A percentile compares a stretch with the other conserved stretches of the same genome.
Conservation (phyloP, 805 yeast genomes). For the Wickerhamomyces alni region DNA sequence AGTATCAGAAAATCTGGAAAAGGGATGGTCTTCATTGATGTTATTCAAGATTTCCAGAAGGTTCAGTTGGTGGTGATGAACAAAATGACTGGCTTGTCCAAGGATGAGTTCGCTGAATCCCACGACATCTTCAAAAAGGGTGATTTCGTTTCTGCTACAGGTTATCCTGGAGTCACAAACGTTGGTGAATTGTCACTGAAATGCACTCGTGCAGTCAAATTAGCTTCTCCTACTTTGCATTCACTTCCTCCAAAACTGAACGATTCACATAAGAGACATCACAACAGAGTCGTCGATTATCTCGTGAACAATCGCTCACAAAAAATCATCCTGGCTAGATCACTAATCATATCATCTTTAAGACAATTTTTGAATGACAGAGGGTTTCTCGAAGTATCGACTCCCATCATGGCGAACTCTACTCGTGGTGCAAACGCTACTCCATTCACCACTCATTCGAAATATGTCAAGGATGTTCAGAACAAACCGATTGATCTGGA, state of each 20-base stretch:
- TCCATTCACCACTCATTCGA: constrained; percentile 63
- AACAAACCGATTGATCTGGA: constrained; percentile 34
- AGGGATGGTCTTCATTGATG: constrained; percentile 63
- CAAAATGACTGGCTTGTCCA: constrained; percentile 36
- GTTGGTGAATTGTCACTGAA: constrained; percentile 76
- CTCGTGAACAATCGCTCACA: constrained; percentile 50
- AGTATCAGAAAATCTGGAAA: constrained; percentile 62
- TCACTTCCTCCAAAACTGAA: constrained; percentile 61
- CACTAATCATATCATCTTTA: constrained; percentile 47
- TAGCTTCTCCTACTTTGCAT: constrained; percentile 65
- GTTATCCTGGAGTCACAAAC: constrained; percentile 69
- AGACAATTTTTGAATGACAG: constrained; percentile 48
- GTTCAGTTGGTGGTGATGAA: constrained; percentile 61
- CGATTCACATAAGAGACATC: constrained; percentile 50
- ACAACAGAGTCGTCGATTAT: constrained; percentile 70
- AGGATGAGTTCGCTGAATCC: constrained; percentile 34
- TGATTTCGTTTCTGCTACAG: constrained; percentile 61
- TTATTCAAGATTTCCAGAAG: constrained; percentile 50
- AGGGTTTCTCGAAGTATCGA: constrained; percentile 76
- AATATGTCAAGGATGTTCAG: constrained; percentile 24
- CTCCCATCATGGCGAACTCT: constrained; percentile 71
- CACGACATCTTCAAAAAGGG: constrained; percentile 52
- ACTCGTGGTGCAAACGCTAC: constrained; percentile 90
- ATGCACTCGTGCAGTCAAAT: constrained; percentile 37
- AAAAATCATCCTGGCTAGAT: constrained; percentile 43